Evolutionary conservation across 1,284 basidiomycete genomes (phyloP), one percentile per base, ranked within the genome.

Genomic region (Coniferiporia sulphurascens): DNA sequence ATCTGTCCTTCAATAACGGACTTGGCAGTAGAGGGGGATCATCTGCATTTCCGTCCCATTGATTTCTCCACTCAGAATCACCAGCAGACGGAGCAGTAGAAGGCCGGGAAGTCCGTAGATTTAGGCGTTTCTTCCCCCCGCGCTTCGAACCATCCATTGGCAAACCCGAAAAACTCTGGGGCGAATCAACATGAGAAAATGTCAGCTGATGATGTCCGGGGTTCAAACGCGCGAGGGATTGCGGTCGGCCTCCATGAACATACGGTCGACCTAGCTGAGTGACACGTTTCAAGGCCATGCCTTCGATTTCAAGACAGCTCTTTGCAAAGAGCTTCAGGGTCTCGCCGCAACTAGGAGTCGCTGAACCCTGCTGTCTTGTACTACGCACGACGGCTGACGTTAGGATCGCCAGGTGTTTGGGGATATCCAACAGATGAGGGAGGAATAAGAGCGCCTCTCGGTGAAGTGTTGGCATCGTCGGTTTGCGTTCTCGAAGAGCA

Each of bases 311-410:
- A 59, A 87, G 81, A 72, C 87, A 91, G 62, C 78, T 82, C 52
- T 74, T 75, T 64, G 82, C 85, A 34, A 85, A 74, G 48, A 78
- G 76, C 13, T 77, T 71, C 15, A 83, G 61, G 13, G 67, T 63
- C 49, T 60, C 58, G 59, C 75, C 73, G 52, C 65, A 67, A 13
- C 71, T 70, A 35, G 62, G 60, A 32, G 65, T 63, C 46, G 66
- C 70, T 9, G 71, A 52, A 17, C 49, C 27, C 6, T 65, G 57
- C 15, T 58, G 45, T 45, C 48, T 73, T 38, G 78, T 76, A 64
- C 82, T 78, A 45, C 88, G 85, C 54, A 87, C 82, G 15, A 92
- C 79, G 48, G 86, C 80, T n/a, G 89, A 88, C 27, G 84, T 80
- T 54, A 92, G 75, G 55, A 84, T 78, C 13, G 89, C 87, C 44